A percentile compares a stretch with the other conserved stretches of the same genome.
Conservation (phyloP, 306 rosid genomes). For the Parietaria judaica region DNA sequence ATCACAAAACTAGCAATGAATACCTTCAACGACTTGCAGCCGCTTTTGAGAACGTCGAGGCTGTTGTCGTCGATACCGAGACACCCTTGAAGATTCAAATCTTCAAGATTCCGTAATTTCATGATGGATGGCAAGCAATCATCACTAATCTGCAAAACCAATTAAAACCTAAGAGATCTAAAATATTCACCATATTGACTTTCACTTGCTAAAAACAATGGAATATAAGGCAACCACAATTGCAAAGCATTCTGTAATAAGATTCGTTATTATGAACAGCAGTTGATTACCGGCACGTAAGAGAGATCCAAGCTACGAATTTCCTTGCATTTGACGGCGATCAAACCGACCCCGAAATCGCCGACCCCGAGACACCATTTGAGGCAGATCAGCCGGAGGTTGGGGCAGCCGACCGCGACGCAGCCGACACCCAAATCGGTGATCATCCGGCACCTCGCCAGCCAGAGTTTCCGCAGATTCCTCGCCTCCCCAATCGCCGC, state of each 20-base stretch:
- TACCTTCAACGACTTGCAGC: conserved; percentile 82
- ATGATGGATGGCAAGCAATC: conserved; percentile 71
- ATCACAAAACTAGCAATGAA: conserved; percentile 13
- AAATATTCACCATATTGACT: too few species aligned
- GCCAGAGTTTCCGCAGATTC: conserved; percentile 65
- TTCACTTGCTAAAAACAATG: too few species aligned
- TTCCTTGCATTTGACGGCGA: conserved; percentile 78
- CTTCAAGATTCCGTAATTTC: conserved; percentile 67
- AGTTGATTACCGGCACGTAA: conserved; percentile 54
- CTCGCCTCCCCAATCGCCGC: conserved; percentile 64
- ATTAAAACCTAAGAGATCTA: too few species aligned
- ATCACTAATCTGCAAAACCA: conserved; percentile 60
- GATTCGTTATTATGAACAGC: neutral
- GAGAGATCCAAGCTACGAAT: conserved; percentile 71
- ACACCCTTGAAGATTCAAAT: conserved; percentile 88
- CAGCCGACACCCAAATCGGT: conserved; percentile 93
- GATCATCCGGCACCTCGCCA: conserved; percentile 62
- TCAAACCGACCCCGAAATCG: conserved; percentile 73
- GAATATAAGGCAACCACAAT: too few species aligned
- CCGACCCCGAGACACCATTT: conserved; percentile 86
- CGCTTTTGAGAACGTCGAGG: conserved; percentile 49
- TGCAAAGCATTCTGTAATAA: neutral
- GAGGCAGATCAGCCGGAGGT: conserved; percentile 52
- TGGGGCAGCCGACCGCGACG: conserved; percentile 82
- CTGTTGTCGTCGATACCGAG: conserved; percentile 64